These are phyloP conservation scores for Dactylella cylindrospora DNA, from an alignment of 2,329 filamentous ascomycete species.

Conservation along the genomic window DNA sequence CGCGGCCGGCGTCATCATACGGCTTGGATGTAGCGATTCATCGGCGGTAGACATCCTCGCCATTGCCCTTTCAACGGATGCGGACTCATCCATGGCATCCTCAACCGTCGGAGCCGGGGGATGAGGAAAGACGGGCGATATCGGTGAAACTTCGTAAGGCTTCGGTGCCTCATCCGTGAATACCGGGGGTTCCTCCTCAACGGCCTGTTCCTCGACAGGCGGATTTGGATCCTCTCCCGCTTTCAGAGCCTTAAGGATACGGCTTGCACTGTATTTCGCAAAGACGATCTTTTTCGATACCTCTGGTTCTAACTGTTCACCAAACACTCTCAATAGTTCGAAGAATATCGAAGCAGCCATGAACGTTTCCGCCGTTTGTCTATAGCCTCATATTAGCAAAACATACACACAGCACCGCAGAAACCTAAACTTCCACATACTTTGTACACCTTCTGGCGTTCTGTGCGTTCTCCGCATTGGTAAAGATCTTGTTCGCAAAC, in stretches of 20 bases:
- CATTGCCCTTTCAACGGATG: slow-evolving; percentile 50
- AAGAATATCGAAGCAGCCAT: slow-evolving; percentile 90
- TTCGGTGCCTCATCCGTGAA: slow-evolving; percentile 58
- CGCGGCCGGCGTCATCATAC: slow-evolving; percentile 45
- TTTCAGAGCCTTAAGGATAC: slow-evolving; percentile 87
- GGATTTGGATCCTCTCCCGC: slow-evolving; percentile 89
- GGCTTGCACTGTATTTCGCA: slow-evolving; percentile 90
- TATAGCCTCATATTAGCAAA: slow-evolving; percentile 51
- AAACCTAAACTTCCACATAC: slow-evolving; percentile 54
- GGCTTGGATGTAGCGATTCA: slow-evolving; percentile 56
- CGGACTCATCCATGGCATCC: slow-evolving; percentile 58
- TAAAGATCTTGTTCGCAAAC: slow-evolving; percentile 86
- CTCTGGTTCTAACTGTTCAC: slow-evolving; percentile 43
- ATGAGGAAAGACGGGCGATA: slow-evolving; percentile 36
- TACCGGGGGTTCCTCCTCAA: slow-evolving; percentile 54
- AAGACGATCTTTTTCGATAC: slow-evolving; percentile 81
- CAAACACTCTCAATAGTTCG: slow-evolving; percentile 71
- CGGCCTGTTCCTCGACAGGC: slow-evolving; percentile 52
- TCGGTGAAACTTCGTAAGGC: slow-evolving; percentile 49
- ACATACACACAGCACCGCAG: not conserved
- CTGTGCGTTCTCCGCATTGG: slow-evolving; percentile 78
- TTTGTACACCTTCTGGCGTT: slow-evolving; percentile 79
- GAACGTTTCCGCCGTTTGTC: slow-evolving; percentile 91
- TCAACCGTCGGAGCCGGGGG: slow-evolving; percentile 57
- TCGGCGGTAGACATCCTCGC: slow-evolving; percentile 57